Conservation (phyloP, 2,329 filamentous ascomycete species). For the Fusarium decemcellulare region DNA sequence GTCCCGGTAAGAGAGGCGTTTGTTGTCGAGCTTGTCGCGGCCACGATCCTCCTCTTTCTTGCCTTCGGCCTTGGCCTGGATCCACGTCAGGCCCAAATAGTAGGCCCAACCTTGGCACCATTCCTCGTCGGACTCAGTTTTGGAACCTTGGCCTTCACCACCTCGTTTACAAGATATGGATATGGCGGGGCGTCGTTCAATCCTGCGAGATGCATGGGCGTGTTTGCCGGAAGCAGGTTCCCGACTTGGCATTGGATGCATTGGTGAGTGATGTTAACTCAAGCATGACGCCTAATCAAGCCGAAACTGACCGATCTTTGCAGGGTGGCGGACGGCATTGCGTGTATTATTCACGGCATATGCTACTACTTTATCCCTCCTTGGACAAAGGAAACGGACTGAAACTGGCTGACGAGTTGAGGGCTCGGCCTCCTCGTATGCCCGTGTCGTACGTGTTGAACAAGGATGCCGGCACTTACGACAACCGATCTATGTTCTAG, state of each 20-base stretch:
- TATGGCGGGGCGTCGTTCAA: constrained; percentile 44
- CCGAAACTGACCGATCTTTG: neutral
- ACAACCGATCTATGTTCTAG: too few species aligned
- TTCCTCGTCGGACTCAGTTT: constrained; percentile 62
- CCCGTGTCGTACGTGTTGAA: too few species aligned
- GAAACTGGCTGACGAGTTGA: neutral
- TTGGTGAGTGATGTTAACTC: constrained; percentile 27
- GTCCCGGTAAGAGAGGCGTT: constrained; percentile 53
- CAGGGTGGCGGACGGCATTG: constrained; percentile 32
- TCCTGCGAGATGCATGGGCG: constrained; percentile 41
- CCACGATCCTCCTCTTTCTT: constrained; percentile 63
- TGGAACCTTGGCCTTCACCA: constrained; percentile 54
- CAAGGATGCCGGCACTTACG: too few species aligned
- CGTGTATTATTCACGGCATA: constrained; percentile 31
- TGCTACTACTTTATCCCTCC: constrained; percentile 40
- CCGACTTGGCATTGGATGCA: constrained; percentile 46
- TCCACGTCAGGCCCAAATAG: constrained; percentile 63
- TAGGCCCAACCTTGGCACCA: constrained; percentile 64
- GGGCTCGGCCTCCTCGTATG: too few species aligned
- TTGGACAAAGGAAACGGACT: constrained; percentile 18
- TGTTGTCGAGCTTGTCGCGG: constrained; percentile 63
- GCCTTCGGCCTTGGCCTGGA: constrained; percentile 69
- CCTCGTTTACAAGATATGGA: constrained; percentile 44
- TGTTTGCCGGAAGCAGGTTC: constrained; percentile 38
- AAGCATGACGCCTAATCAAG: rapidly evolving